Evolutionary conservation across 257 asterid genomes (phyloP).

Genomic region (Penstemon newberryi): DNA sequence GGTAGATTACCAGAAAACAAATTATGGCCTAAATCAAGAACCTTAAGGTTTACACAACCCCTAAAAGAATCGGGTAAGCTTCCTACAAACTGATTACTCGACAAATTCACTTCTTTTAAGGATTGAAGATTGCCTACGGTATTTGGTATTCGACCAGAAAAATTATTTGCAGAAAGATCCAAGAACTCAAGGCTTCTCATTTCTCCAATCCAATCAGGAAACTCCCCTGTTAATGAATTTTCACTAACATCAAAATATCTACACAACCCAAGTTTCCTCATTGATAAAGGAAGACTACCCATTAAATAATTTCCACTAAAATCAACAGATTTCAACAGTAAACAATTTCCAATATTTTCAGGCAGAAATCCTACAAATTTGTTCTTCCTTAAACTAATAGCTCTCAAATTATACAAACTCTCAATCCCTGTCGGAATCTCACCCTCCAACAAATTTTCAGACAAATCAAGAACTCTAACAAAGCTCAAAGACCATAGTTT

Average conservation of each 20-base stretch:
- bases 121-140: conserved; percentile 52
- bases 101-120: conserved; percentile 56
- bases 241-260: conserved; percentile 47
- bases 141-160: conserved; percentile 56
- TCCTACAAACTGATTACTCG: conserved; percentile 55
- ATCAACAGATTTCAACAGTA: conserved; percentile 50
- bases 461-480: conserved; percentile 59
- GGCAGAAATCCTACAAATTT: conserved; percentile 63
- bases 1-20: conserved; percentile 63
- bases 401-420: conserved; percentile 43
- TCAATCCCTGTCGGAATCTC: conserved; percentile 63
- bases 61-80: conserved; percentile 62
- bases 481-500: conserved; percentile 56
- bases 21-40: conserved; percentile 54
- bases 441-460: conserved; percentile 66
- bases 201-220: conserved; percentile 81
- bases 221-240: conserved; percentile 54
- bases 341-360: conserved; percentile 61
- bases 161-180: conserved; percentile 62
- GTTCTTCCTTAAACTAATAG: conserved; percentile 50
- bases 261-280: conserved; percentile 53
- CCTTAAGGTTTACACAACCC: conserved; percentile 52
- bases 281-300: conserved; percentile 62
- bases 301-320: conserved; percentile 52
- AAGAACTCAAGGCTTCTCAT: conserved; percentile 61